phyloP scores from a whole-genome alignment of 139 green algal genomes.

The Chlamydomonas sphaeroides region DNA sequence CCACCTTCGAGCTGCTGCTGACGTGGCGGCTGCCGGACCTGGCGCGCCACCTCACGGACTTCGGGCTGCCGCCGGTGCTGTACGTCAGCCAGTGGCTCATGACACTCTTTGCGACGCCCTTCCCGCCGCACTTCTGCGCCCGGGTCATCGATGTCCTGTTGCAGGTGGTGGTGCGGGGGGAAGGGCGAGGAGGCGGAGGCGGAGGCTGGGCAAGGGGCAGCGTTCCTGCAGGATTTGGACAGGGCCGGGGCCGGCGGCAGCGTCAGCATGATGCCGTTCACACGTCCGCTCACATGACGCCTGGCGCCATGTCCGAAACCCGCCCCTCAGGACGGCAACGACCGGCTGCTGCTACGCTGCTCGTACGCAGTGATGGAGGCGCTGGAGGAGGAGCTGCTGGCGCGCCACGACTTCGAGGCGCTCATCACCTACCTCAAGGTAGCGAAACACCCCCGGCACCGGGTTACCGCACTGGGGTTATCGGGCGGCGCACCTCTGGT shows the following conservation, averaged over 20 bases:
- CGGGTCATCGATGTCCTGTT: slow-evolving; percentile 93
- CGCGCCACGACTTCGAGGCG: slow-evolving; percentile 86
- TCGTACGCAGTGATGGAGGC: slow-evolving; percentile 72
- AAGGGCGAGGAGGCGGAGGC: no score
- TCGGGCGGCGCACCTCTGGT: no score
- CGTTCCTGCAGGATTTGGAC: neutral
- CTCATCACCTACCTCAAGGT: slow-evolving; percentile 90
- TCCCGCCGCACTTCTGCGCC: slow-evolving; percentile 81
- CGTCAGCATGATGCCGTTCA: no score
- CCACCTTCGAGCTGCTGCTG: slow-evolving; percentile 61
- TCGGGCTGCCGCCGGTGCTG: slow-evolving; percentile 80
- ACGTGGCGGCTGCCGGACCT: slow-evolving; percentile 56
- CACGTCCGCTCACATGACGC: no score
- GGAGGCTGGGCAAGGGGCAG: no score
- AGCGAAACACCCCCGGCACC: no score
- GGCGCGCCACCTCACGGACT: slow-evolving; percentile 55
- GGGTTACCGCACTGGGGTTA: no score
- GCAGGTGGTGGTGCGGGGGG: slow-evolving; percentile 43
- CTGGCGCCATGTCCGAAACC: no score
- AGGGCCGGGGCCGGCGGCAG: no score
- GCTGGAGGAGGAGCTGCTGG: slow-evolving; percentile 71
- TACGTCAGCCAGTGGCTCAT: slow-evolving; percentile 94
- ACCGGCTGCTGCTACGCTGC: slow-evolving; percentile 67
- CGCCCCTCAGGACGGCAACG: slow-evolving; percentile 50
- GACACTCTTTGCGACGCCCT: slow-evolving; percentile 89